Conservation (phyloP, 441 rosid species). For the Jatropha multifida region DNA sequence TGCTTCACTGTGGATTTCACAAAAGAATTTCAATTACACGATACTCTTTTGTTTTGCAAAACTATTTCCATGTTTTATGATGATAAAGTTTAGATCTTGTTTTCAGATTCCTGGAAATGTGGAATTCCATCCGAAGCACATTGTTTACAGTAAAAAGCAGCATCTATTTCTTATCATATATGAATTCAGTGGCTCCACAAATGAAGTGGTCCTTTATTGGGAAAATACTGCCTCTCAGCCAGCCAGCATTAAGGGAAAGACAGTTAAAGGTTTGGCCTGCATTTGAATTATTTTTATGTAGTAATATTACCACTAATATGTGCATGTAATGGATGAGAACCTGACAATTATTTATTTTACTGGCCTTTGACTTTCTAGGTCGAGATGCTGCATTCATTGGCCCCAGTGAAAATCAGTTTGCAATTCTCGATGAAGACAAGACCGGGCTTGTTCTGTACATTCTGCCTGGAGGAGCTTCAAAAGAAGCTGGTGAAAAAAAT, state of each 20-base stretch:
- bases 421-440: constrained; percentile 91
- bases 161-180: constrained; percentile 83
- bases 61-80: constrained; percentile 2
- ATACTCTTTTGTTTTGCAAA: background rate
- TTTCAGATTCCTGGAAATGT: constrained; percentile 88
- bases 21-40: background rate
- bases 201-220: constrained; percentile 92
- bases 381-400: constrained; percentile 96
- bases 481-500: constrained; percentile 64
- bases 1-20: constrained; percentile 6
- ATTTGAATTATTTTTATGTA: constrained; percentile 19
- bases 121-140: constrained; percentile 71
- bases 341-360: constrained; percentile 20
- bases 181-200: constrained; percentile 83
- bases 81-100: constrained; percentile 25
- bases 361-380: constrained; percentile 46
- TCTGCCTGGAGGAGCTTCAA: constrained; percentile 70
- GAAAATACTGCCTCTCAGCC: constrained; percentile 76
- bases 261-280: constrained; percentile 62
- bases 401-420: constrained; percentile 84
- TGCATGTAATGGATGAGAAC: constrained; percentile 19
- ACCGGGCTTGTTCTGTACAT: constrained; percentile 76
- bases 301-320: constrained; percentile 12
- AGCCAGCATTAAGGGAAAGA: constrained; percentile 75
- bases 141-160: constrained; percentile 75